phyloP scores from a whole-genome alignment of 2,329 filamentous ascomycete genomes.

The Paraphaeosphaeria minitans region DNA sequence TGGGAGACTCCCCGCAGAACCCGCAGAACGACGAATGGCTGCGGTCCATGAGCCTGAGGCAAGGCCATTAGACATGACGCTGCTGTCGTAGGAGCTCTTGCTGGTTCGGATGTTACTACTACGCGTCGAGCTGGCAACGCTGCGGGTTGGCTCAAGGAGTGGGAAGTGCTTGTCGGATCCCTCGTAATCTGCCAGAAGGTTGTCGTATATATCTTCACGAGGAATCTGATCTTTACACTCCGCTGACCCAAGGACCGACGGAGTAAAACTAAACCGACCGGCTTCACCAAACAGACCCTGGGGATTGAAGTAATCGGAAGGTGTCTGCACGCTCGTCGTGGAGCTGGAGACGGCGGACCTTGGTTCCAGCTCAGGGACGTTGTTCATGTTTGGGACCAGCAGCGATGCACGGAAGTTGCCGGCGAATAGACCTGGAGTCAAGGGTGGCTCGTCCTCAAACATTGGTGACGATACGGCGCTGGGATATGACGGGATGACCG shows the following conservation, averaged over 20 bases:
- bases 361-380: conserved; percentile 41
- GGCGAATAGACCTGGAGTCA: conserved; percentile 24
- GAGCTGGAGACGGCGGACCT: conserved; percentile 43
- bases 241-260: conserved; percentile 41
- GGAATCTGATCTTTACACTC: conserved; percentile 41
- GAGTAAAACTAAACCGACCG: conserved; percentile 46
- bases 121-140: conserved; percentile 50
- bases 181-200: conserved; percentile 49
- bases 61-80: conserved; percentile 53
- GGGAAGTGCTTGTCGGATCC: conserved; percentile 55
- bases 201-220: conserved; percentile 45
- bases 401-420: conserved; percentile 33
- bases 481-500: conserved; percentile 11
- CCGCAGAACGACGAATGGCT: conserved; percentile 42
- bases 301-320: conserved; percentile 30
- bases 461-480: conserved; percentile 9
- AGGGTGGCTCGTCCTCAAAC: conserved; percentile 11
- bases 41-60: conserved; percentile 42
- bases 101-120: conserved; percentile 59
- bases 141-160: conserved; percentile 48
- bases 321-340: conserved; percentile 37
- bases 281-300: conserved; percentile 20
- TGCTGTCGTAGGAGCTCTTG: conserved; percentile 63
- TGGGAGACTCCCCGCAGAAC: conserved; percentile 46
- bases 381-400: conserved; percentile 33